Percentiles rank a stretch among this genome's conserved stretches.
These are phyloP conservation scores for Inga laurina DNA, from an alignment of 306 rosid genomes.

Conservation along the genomic window DNA sequence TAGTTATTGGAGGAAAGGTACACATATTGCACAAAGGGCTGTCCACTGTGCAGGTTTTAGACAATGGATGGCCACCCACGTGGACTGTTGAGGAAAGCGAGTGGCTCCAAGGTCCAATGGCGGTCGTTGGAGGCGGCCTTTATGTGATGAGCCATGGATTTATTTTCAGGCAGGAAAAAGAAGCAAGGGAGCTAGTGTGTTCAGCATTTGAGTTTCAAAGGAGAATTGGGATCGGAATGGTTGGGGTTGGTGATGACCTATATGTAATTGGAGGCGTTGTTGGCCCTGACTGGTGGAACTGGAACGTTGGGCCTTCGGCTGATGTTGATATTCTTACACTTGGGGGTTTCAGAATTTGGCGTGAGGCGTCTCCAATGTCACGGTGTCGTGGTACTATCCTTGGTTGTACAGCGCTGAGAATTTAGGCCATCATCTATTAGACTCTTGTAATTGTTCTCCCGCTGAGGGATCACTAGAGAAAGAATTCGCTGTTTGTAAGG, in stretches of 20 bases:
- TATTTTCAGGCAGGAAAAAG: conserved; percentile 66
- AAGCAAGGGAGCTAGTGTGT: conserved; percentile 49
- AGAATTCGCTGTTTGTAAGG: conserved; percentile 39
- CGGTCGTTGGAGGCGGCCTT: conserved; percentile 68
- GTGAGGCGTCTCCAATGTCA: conserved; percentile 79
- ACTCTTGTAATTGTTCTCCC: conserved; percentile 40
- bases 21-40: conserved; percentile 93
- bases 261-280: conserved; percentile 89
- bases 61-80: conserved; percentile 52
- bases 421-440: conserved; percentile 53
- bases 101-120: conserved; percentile 95
- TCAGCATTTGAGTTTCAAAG: conserved; percentile 75
- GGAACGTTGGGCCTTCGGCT: conserved; percentile 78
- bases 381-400: conserved; percentile 83
- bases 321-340: conserved; percentile 77
- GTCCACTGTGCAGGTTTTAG: conserved; percentile 81
- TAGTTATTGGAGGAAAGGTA: conserved; percentile 79
- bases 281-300: conserved; percentile 78
- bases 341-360: conserved; percentile 89
- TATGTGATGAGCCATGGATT: conserved; percentile 85
- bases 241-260: conserved; percentile 66
- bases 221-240: conserved; percentile 91
- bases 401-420: conserved; percentile 86
- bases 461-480: conserved; percentile 38
- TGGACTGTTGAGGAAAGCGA: conserved; percentile 82